Conservation (phyloP, 176 grass and related monocot genomes). For the Puccinellia tenuiflora region DNA sequence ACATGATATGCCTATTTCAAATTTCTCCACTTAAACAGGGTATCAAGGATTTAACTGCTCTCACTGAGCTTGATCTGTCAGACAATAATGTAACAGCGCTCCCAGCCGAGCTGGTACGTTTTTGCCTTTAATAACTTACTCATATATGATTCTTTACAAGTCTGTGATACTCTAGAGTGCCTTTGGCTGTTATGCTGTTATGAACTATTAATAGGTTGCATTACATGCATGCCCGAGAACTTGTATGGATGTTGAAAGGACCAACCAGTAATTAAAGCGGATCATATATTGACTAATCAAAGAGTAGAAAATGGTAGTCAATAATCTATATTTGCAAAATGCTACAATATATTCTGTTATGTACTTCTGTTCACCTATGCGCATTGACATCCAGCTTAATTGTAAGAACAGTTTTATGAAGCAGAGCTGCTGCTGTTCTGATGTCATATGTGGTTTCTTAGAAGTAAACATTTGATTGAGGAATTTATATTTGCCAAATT, state of each 20-base stretch:
- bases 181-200: background rate
- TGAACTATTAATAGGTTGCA: too few relatives aligned
- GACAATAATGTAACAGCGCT: constrained; percentile 87
- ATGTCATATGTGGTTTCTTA: too few relatives aligned
- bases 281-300: too few relatives aligned
- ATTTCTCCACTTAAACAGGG: constrained; percentile 47
- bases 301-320: too few relatives aligned
- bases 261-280: too few relatives aligned
- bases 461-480: background rate
- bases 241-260: too few relatives aligned
- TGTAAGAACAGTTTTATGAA: background rate
- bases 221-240: too few relatives aligned
- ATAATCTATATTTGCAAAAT: too few relatives aligned
- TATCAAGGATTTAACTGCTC: constrained; percentile 66
- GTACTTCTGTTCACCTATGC: too few relatives aligned
- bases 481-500: background rate
- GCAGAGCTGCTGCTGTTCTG: background rate
- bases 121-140: background rate
- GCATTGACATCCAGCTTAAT: background rate
- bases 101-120: constrained; percentile 69
- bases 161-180: background rate
- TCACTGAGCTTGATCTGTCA: constrained; percentile 71
- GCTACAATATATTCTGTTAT: too few relatives aligned
- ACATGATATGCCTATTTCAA: background rate
- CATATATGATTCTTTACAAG: background rate